Evolutionary conservation across 2,329 filamentous ascomycete genomes (phyloP).

Genomic region (Fonsecaea monophora): DNA sequence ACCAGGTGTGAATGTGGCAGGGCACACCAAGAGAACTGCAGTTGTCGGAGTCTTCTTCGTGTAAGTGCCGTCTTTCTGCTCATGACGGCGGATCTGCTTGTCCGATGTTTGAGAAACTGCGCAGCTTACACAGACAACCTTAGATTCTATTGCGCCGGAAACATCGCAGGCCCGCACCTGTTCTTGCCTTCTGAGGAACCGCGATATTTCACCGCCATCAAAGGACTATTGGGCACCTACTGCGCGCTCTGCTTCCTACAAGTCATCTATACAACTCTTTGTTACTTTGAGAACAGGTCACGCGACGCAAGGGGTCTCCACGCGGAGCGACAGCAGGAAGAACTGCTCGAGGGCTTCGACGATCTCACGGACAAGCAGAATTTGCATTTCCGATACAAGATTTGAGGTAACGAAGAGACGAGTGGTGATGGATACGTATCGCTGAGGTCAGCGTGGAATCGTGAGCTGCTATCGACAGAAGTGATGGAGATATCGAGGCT

Average conservation of each 20-base stretch:
- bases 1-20: constrained; percentile 55
- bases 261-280: constrained; percentile 37
- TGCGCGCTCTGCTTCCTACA: constrained; percentile 50
- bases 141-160: constrained; percentile 56
- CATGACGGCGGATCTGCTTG: neutral
- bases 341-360: constrained; percentile 45
- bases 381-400: constrained; percentile 47
- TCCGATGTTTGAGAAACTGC: neutral
- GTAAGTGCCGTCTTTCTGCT: constrained; percentile 8
- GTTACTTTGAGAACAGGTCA: constrained; percentile 30
- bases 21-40: constrained; percentile 60
- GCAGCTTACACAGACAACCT: neutral
- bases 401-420: constrained; percentile 34
- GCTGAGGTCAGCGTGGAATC: too few species aligned
- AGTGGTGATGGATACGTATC: neutral
- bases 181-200: constrained; percentile 55
- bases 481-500: too few species aligned
- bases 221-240: constrained; percentile 53
- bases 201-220: constrained; percentile 54
- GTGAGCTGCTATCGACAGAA: too few species aligned
- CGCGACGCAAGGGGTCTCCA: constrained; percentile 24
- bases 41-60: constrained; percentile 59
- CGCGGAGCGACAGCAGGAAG: constrained; percentile 23
- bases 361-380: constrained; percentile 49
- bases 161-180: constrained; percentile 57